Base-by-base conservation (phyloP, 345 rosid genomes). In the thale cress (Arabidopsis thaliana) region DNA sequence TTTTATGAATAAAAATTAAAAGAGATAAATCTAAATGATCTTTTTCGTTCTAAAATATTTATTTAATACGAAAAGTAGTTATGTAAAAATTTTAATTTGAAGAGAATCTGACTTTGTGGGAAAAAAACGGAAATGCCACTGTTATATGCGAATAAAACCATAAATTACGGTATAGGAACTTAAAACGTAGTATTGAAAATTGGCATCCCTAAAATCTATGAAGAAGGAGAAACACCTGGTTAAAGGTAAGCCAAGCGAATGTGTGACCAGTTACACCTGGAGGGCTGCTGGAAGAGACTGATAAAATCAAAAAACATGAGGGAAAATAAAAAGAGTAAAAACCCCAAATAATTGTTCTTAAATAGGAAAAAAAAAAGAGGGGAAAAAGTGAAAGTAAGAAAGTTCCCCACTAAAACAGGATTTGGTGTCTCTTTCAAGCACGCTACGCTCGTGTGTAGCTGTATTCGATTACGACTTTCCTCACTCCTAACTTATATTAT, bases 371-470 rank as follows among this genome's bases (percentile, higher is more conserved):
- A 28, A 28, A 28, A 42, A 41, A 41, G 36, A 58, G 48, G 45
- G 42, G 24, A 53, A 56, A 61, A 69, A 45, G 69, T 23, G 71
- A 71, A 57, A 64, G 72, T 71, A 64, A 48, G 40, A 40, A 22
- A 10, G 71, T 58, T 32, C 49, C 77, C 72, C 63, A 13, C 50
- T 40, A 49, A 65, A 57, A 58, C 53, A 59, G 56, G 57, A 65
- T 12, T 72, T 45, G 58, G 65, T 69, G 81, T 78, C 77, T 32
- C 73, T n/a, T 36, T 72, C 78, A 75, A 49, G 57, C 70, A 66
- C 76, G 77, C 59, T 67, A 59, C 53, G 40, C 77, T 78, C 77
- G 67, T 71, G 68, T 30, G 72, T 59, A 78, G 81, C 81, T 72
- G 77, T 65, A 42, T 77, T 41, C 48, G 72, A 70, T n/a, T 33